Conservation (phyloP, 805 yeast species). For the Zygosaccharomyces gambellarensis region DNA sequence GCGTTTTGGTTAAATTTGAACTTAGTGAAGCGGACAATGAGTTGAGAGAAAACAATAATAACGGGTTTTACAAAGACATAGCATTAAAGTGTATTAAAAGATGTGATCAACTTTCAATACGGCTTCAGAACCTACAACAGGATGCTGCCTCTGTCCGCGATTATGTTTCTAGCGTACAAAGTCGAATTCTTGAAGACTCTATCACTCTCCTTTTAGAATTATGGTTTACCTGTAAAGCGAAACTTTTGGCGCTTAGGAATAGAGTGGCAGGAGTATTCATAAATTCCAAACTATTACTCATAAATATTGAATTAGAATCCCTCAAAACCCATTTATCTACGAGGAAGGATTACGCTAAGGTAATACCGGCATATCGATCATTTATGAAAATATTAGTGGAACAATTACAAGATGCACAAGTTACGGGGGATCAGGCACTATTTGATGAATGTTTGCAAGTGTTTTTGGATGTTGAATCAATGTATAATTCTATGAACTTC, state of each 20-base stretch:
- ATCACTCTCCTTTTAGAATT: constrained; percentile 34
- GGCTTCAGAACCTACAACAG: constrained; percentile 16
- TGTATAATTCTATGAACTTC: constrained; percentile 56
- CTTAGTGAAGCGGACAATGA: constrained; percentile 9
- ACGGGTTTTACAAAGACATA: constrained; percentile 48
- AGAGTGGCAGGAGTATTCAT: constrained; percentile 55
- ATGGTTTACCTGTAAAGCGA: constrained; percentile 23
- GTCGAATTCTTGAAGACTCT: constrained; percentile 43
- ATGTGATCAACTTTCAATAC: constrained; percentile 38
- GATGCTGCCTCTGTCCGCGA: constrained; percentile 16
- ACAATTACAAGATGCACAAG: constrained; percentile 54
- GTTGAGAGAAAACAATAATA: constrained; percentile 6
- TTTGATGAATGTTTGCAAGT: constrained; percentile 65
- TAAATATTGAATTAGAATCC: constrained; percentile 56
- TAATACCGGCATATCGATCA: constrained; percentile 44
- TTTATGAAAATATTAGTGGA: constrained; percentile 55
- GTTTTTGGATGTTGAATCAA: constrained; percentile 64
- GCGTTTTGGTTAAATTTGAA: constrained; percentile 28
- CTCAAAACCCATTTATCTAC: constrained; percentile 30
- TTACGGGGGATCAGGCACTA: constrained; percentile 48
- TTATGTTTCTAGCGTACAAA: constrained; percentile 33
- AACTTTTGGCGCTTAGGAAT: constrained; percentile 31
- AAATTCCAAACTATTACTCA: constrained; percentile 58
- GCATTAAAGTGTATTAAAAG: constrained; percentile 50
- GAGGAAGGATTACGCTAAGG: constrained; percentile 7